Conservation (phyloP, 2,329 filamentous ascomycete genomes). For the Trichophyton schoenleinii region DNA sequence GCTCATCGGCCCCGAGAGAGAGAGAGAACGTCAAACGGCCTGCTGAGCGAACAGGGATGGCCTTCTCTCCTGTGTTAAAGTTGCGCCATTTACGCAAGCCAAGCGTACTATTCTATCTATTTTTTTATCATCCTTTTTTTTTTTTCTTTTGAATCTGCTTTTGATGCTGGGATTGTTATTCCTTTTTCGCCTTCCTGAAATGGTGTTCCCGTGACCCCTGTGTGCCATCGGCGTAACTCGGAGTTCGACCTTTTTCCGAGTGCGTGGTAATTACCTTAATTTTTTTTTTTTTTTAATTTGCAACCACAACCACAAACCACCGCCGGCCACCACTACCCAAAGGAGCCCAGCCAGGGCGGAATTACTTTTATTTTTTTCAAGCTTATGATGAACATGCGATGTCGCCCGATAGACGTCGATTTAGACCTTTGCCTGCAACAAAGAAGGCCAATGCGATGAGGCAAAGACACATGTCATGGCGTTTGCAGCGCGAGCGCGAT, state of each 20-base stretch:
- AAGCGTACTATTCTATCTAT: background rate
- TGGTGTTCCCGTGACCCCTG: background rate
- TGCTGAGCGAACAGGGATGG: background rate
- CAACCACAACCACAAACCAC: background rate
- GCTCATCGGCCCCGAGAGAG: background rate
- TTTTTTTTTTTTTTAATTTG: too few species aligned
- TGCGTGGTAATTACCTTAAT: background rate
- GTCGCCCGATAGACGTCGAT: background rate
- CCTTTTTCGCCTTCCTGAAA: background rate
- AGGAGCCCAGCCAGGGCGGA: too few species aligned
- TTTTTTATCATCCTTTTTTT: background rate
- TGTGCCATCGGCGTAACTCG: background rate
- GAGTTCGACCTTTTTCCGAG: background rate
- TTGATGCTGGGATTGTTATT: too few species aligned
- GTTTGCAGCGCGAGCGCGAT: background rate
- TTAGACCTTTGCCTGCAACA: background rate
- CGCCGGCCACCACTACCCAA: background rate
- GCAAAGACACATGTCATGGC: background rate
- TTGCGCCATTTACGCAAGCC: conserved; percentile 2
- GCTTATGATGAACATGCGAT: background rate
- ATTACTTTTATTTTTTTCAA: background rate
- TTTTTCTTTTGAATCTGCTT: background rate
- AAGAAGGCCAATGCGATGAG: background rate
- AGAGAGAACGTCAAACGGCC: background rate
- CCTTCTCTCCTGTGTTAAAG: background rate